Evolutionary conservation across 441 rosid species (phyloP).

Genomic region (Populus hybrid): DNA sequence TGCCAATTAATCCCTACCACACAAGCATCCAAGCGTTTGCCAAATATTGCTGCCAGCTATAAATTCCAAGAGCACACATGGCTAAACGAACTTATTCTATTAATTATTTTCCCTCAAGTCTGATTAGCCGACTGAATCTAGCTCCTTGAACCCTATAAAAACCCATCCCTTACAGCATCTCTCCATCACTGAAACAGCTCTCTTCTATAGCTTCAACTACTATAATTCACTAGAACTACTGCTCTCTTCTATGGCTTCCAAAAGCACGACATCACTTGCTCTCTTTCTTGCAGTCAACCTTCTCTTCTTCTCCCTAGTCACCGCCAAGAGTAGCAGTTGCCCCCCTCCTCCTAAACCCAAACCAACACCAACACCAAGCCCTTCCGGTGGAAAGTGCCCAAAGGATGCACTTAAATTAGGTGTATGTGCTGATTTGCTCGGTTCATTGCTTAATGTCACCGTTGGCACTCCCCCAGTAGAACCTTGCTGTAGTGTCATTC

Average conservation of each 20-base stretch:
- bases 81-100: constrained; percentile 6
- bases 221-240: no score
- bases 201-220: constrained; percentile 16
- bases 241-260: constrained; percentile 36
- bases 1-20: constrained; percentile 16
- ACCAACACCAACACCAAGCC: constrained; percentile 23
- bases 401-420: constrained; percentile 48
- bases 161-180: constrained; percentile 20
- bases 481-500: constrained; percentile 51
- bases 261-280: constrained; percentile 33
- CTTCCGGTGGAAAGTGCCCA: constrained; percentile 38
- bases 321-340: constrained; percentile 31
- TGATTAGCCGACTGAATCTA: background rate
- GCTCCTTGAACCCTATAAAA: constrained; percentile 43
- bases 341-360: background rate
- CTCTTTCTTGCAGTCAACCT: constrained; percentile 46
- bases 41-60: constrained; percentile 32
- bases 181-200: constrained; percentile 24
- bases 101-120: constrained; percentile 12
- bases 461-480: constrained; percentile 44
- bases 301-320: constrained; percentile 43
- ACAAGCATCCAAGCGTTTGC: constrained; percentile 40
- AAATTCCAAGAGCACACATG: constrained; percentile 31
- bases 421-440: constrained; percentile 40
- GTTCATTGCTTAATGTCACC: constrained; percentile 32